Evolutionary conservation across 2,329 filamentous ascomycete species (phyloP).

Genomic region (Sporothrix pallida): DNA sequence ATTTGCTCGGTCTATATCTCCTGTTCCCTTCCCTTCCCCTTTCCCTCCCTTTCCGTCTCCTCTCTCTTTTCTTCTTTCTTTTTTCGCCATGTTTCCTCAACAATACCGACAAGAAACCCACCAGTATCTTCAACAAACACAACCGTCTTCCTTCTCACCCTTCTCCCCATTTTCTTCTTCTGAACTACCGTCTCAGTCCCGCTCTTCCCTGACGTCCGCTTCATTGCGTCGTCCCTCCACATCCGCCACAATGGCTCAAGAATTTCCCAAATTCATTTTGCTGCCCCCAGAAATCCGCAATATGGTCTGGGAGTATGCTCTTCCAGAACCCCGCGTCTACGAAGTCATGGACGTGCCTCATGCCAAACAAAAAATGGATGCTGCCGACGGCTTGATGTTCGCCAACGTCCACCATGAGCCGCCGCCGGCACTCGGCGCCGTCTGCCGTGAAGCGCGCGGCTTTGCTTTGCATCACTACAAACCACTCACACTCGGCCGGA

Average conservation of each 20-base stretch:
- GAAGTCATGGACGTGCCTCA: slow-evolving; percentile 55
- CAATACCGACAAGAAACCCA: slow-evolving; percentile 29
- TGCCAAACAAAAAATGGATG: slow-evolving; percentile 48
- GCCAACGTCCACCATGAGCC: slow-evolving; percentile 54
- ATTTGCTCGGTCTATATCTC: slow-evolving; percentile 3
- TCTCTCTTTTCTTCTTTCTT: background rate
- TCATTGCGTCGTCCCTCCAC: slow-evolving; percentile 6
- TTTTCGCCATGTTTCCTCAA: slow-evolving; percentile 27
- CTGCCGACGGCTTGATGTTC: slow-evolving; percentile 54
- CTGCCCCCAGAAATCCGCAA: slow-evolving; percentile 54
- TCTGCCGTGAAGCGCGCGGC: slow-evolving; percentile 53
- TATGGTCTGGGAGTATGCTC: slow-evolving; percentile 54
- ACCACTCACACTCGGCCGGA: slow-evolving; percentile 51
- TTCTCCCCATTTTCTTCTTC: background rate
- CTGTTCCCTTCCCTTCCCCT: background rate
- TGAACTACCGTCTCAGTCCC: slow-evolving; percentile 1
- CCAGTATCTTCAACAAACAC: slow-evolving; percentile 27
- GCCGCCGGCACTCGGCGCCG: slow-evolving; percentile 51
- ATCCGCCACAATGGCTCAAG: slow-evolving; percentile 36
- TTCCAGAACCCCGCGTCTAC: slow-evolving; percentile 54
- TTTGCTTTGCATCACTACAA: slow-evolving; percentile 53
- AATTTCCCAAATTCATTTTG: slow-evolving; percentile 43
- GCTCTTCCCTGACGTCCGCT: background rate
- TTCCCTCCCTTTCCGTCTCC: slow-evolving; percentile 16
- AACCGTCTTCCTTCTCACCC: slow-evolving; percentile 19